A percentile compares a stretch with the other conserved stretches of the same genome.
These are phyloP conservation scores for Lizonia empirigonia DNA, from an alignment of 2,329 filamentous ascomycete genomes.

Conservation along the genomic window DNA sequence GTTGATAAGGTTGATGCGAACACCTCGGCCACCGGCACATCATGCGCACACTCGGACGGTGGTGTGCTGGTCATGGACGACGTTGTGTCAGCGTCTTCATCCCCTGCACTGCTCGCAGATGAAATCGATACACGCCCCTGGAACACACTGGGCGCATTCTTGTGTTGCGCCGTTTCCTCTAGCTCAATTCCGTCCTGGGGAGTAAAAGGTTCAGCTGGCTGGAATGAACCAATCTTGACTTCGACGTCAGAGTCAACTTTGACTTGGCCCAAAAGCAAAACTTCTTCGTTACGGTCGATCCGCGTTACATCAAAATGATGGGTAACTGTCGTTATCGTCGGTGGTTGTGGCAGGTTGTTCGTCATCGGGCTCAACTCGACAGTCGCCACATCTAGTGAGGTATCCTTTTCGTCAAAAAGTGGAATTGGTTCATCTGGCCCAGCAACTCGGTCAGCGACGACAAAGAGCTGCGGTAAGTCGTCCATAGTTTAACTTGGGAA, in stretches of 20 bases:
- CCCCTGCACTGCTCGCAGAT: conserved; percentile 5
- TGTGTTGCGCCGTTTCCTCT: background rate
- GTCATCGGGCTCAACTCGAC: background rate
- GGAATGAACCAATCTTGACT: background rate
- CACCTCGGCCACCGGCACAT: background rate
- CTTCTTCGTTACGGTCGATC: background rate
- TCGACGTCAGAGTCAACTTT: background rate
- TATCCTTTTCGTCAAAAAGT: background rate
- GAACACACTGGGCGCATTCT: background rate
- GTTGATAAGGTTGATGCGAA: background rate
- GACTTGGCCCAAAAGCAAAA: background rate
- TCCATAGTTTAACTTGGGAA: background rate
- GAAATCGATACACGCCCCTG: conserved; percentile 3
- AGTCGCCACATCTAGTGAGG: background rate
- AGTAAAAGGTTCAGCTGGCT: background rate
- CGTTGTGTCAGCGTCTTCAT: conserved; percentile 3
- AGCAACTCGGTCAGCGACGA: background rate
- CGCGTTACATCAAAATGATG: background rate
- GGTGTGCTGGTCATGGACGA: conserved; percentile 22
- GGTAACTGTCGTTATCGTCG: background rate
- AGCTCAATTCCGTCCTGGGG: background rate
- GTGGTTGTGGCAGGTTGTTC: background rate
- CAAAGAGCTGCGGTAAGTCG: too few relatives aligned
- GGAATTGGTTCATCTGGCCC: too few relatives aligned
- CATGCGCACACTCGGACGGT: conserved; percentile 12